Evolutionary conservation across 768 basidiomycete genomes (phyloP).

Genomic region (Boletus eberwhitei): DNA sequence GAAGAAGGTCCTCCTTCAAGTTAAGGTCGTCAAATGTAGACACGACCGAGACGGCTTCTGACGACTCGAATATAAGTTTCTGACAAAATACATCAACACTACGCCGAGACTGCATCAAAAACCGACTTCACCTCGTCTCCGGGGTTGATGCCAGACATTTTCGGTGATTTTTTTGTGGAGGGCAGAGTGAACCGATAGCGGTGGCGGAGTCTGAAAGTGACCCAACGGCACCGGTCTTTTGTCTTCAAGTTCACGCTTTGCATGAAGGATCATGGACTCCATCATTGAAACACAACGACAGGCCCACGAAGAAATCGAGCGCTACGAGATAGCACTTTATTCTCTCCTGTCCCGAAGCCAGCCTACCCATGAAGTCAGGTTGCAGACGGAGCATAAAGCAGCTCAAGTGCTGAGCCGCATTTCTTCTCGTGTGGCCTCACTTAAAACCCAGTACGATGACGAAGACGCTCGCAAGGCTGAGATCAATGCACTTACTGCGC

Average conservation of each 20-base stretch:
- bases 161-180: conserved; percentile 35
- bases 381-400: conserved; percentile 86
- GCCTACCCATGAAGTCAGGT: conserved; percentile 55
- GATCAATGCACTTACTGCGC: conserved; percentile 56
- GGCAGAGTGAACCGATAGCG: conserved; percentile 23
- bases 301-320: conserved; percentile 93
- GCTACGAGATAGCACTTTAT: conserved; percentile 84
- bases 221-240: conserved; percentile 1
- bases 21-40: conserved; percentile 88
- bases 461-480: conserved; percentile 69
- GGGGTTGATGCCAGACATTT: conserved; percentile 79
- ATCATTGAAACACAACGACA: conserved; percentile 92
- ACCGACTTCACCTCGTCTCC: conserved; percentile 72
- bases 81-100: conserved; percentile 26
- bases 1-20: conserved; percentile 90
- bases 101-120: conserved; percentile 6
- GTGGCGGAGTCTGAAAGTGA: conserved; percentile 55
- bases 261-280: conserved; percentile 71
- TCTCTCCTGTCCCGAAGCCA: conserved; percentile 71
- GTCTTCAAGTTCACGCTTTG: neutral
- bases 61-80: conserved; percentile 96
- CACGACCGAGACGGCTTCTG: conserved; percentile 85
- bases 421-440: conserved; percentile 57
- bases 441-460: conserved; percentile 77
- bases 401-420: conserved; percentile 87